Base-by-base conservation (phyloP, 495 filamentous ascomycete genomes). In the Trichoderma virens region DNA sequence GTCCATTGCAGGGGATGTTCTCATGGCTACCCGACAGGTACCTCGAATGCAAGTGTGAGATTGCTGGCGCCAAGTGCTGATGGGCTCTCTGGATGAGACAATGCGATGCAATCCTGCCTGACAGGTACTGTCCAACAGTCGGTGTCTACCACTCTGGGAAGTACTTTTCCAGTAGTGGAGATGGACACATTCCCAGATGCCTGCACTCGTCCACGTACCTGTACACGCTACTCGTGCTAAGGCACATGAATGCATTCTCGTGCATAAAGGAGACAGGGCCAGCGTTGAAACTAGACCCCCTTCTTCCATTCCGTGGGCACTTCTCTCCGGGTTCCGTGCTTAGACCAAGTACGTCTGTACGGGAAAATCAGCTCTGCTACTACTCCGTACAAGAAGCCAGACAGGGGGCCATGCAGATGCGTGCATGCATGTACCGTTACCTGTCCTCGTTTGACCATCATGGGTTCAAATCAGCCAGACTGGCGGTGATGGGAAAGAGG, bases 401-500 rank as follows among this genome's bases (percentile, higher is more conserved):
- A 20, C 43, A 47, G 43, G 43, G 43, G 43, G 8, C 18, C n/a
- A 23, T 47, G 43, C 43, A 47, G 43, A 20, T 47, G 43, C 43
- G n/a, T 18, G 43, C 43, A 47, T 47, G 43, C 43, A 20, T 5
- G 5, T 47, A 20, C 7, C 43, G n/a, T 47, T 23, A n/a, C 18
- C 18, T 47, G n/a, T 18, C 8, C 43, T 18, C n/a, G 18, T 23
- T 23, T 18, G 8, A 23, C 20, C 43, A n/a, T 20, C 4, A 47
- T 47, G 43, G 43, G 18, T 8, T 47, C 43, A n/a, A 35, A 1
- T 20, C 43, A 25, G 43, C 18, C 51, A 56, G 51, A 56, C 51
- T 56, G 51, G 51, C 51, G 51, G 51, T 56, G 51, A 56, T 56
- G 51, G 27, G 51, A n/a, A n/a, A n/a, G n/a, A n/a, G 11, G 51